Base-by-base conservation (phyloP, 2,329 filamentous ascomycete species). In the Pseudogymnoascus sp. region DNA sequence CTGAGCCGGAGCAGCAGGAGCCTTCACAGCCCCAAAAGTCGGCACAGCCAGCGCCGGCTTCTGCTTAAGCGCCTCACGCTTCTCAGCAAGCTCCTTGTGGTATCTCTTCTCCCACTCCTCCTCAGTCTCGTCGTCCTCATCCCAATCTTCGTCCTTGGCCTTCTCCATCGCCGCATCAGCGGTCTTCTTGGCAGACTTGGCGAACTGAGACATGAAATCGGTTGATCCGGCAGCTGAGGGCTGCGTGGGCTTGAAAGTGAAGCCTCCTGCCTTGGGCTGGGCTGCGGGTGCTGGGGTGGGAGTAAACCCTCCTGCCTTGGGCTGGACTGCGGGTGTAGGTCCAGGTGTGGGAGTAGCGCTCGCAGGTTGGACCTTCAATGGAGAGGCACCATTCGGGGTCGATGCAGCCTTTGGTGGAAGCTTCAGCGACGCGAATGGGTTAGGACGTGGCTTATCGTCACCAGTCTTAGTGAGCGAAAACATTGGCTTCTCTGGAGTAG, bases 61-160 rank as follows among this genome's bases (percentile, higher is more conserved):
- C 27, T 33, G 18, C 15, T 31, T 42, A 1, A 31, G 5, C 25
- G 13, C 13, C 45, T 52, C 45, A 2, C 45, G 31, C 55, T 59
- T 59, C 55, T 59, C 33, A 7, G 31, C 55, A 3, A 59, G 55
- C 37, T 65, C 61, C 39, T 64, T 60, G 36, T 64, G 59, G 18
- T 59, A 70, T n/a, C 68, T 66, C 31, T 62, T 66, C 42, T 66
- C 62, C 60, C 59, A 63, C 55, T 63, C 62, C 10, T 8, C 60
- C 21, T 61, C 58, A 18, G 33, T 65, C 52, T 68, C 67, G 6
- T 72, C 70, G 21, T 72, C 71, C 2, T 69, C 70, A 59, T 72
- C 71, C 40, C 66, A 65, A 12, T 72, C 70, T 15, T 69, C 68
- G 21, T 67, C 68, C 58, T 66, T 70, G 3, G 66, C 68, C 37